Evolutionary conservation across 1,284 basidiomycete species (phyloP).

Genomic region (Cutaneotrichosporon cavernicola): DNA sequence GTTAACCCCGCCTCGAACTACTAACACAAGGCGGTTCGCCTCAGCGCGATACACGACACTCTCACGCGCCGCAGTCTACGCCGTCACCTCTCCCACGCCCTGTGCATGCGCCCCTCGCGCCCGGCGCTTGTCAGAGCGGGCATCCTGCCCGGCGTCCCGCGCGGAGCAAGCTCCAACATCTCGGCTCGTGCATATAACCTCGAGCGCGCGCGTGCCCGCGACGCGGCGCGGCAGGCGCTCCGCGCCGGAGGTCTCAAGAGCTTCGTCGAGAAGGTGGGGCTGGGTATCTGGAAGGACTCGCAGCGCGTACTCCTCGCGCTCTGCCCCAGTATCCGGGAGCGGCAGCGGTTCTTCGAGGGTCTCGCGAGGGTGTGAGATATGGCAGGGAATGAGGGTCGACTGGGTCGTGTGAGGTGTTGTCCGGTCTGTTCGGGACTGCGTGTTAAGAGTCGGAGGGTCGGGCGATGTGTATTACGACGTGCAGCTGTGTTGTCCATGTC

Average conservation of each 20-base stretch:
- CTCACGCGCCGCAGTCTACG: conserved; percentile 20
- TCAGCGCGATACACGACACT: conserved; percentile 27
- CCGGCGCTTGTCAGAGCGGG: conserved; percentile 19
- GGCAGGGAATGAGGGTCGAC: not conserved
- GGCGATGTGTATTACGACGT: not conserved
- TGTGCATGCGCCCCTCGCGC: conserved; percentile 20
- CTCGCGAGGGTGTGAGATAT: conserved; percentile 9
- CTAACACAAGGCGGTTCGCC: conserved; percentile 28
- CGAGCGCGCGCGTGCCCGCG: conserved; percentile 17
- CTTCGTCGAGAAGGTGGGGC: conserved; percentile 16
- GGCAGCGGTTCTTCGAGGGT: conserved; percentile 24
- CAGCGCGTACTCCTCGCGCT: conserved; percentile 27
- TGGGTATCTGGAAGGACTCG: conserved; percentile 12
- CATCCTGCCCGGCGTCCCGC: conserved; percentile 22
- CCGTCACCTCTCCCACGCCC: conserved; percentile 21
- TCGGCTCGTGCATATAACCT: conserved; percentile 24
- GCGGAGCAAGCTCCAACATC: conserved; percentile 15
- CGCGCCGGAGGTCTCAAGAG: conserved; percentile 14
- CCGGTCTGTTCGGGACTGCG: too few species aligned
- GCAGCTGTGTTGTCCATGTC: too few species aligned
- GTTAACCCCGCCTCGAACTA: not conserved
- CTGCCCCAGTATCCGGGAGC: conserved; percentile 30
- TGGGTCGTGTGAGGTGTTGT: too few species aligned
- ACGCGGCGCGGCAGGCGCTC: conserved; percentile 22
- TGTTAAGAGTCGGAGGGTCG: not conserved